Conservation (phyloP, 768 basidiomycete genomes). For the Stropharia rugosoannulata region DNA sequence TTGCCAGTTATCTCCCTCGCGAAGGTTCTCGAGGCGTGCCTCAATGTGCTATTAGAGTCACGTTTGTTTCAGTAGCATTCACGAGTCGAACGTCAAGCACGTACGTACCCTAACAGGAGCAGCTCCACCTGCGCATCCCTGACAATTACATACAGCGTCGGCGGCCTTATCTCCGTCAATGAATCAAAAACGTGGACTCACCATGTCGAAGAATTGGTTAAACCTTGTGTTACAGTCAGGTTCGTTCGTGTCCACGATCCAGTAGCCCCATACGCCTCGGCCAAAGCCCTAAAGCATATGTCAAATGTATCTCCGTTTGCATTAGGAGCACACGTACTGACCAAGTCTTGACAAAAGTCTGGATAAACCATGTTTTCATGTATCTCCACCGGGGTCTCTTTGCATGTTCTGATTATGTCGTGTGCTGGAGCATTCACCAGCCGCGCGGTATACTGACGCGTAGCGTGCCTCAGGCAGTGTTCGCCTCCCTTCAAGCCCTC, state of each 20-base stretch:
- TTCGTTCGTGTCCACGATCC: constrained; percentile 26
- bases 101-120: constrained; percentile 11
- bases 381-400: constrained; percentile 23
- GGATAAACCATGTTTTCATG: constrained; percentile 20
- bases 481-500: constrained; percentile 12
- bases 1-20: constrained; percentile 26
- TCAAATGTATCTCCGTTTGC: neutral
- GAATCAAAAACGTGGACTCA: constrained; percentile 3
- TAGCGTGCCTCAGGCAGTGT: constrained; percentile 26
- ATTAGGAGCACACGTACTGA: constrained; percentile 5
- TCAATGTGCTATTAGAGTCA: constrained; percentile 17
- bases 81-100: neutral
- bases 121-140: constrained; percentile 18
- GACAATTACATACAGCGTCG: neutral
- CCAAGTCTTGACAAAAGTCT: constrained; percentile 28
- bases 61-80: neutral
- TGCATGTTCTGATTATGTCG: constrained; percentile 22
- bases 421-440: constrained; percentile 10
- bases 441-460: constrained; percentile 27
- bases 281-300: constrained; percentile 20
- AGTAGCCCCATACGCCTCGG: constrained; percentile 27
- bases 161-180: neutral
- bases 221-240: constrained; percentile 25
- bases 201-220: constrained; percentile 26
- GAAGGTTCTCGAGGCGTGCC: constrained; percentile 24